These are phyloP conservation scores for Pleurostoma richardsiae DNA, from an alignment of 2,329 filamentous ascomycete genomes.

Conservation along the genomic window DNA sequence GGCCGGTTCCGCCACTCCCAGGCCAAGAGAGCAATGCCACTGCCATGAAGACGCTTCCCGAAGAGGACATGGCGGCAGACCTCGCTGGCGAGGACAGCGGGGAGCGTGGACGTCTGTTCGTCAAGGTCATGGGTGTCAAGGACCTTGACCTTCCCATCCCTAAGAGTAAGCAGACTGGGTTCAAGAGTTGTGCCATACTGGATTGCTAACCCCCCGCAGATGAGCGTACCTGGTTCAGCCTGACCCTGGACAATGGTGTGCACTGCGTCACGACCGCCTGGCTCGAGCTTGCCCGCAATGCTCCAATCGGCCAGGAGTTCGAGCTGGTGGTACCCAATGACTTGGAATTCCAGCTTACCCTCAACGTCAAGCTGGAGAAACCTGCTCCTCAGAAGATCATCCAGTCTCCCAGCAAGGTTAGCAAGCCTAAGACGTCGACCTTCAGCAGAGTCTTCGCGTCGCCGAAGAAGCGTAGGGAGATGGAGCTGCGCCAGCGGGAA, in stretches of 20 bases:
- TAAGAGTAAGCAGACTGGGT: constrained; percentile 60
- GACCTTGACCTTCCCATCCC: constrained; percentile 89
- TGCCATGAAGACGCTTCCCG: constrained; percentile 59
- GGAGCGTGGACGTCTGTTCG: constrained; percentile 87
- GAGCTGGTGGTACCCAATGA: constrained; percentile 96
- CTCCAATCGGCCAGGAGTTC: constrained; percentile 96
- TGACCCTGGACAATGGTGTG: constrained; percentile 96
- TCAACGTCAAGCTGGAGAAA: constrained; percentile 91
- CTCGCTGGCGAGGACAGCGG: constrained; percentile 66
- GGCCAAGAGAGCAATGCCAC: constrained; percentile 79
- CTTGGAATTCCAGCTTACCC: constrained; percentile 95
- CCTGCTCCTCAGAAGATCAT: constrained; percentile 55
- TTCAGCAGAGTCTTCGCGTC: constrained; percentile 92
- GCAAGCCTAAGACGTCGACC: constrained; percentile 73
- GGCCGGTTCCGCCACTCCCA: constrained; percentile 75
- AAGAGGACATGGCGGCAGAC: constrained; percentile 59
- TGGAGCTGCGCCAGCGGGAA: constrained; percentile 77
- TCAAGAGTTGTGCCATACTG: background rate
- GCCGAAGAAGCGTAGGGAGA: constrained; percentile 93
- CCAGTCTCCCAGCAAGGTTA: constrained; percentile 56
- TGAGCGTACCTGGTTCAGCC: constrained; percentile 88
- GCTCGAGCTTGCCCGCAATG: constrained; percentile 86
- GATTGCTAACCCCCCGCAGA: constrained; percentile 40
- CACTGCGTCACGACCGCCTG: constrained; percentile 97
- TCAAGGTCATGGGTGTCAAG: constrained; percentile 98